Base-by-base conservation (phyloP, 192 early-diverging fungal genomes). In the Hyaloraphidium curvatum region DNA sequence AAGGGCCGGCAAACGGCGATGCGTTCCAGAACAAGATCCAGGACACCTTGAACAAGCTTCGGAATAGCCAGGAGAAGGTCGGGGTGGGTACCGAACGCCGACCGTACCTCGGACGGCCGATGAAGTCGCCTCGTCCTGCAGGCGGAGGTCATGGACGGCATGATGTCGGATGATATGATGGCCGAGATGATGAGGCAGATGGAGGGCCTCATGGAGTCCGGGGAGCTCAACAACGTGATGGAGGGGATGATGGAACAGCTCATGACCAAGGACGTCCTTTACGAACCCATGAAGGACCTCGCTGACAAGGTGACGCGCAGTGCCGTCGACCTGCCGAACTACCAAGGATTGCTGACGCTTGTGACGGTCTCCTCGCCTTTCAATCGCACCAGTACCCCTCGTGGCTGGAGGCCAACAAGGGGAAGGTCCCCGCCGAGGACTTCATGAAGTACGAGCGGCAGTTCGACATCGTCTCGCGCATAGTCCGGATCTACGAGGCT, bases 281-380 rank as follows among this genome's bases (percentile, higher is more conserved):
- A 90, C 67, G 92, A 97, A 64, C 91, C 92, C 7, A 87, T 98
- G 72, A 86, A 83, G 67, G 91, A 98, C 35, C 66, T 98, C 43
- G 74, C 76, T 21, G 62, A 54, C 13, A 84, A 81, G 71, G 84
- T 84, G 72, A 40, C 50, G 52, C 25, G 0, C 54, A 37, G 35
- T n/a, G n/a, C n/a, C n/a, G n/a, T n/a, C n/a, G n/a, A n/a, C n/a
- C n/a, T n/a, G n/a, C n/a, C n/a, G n/a, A n/a, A n/a, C n/a, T n/a
- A n/a, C 9, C 21, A 52, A 29, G 11, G 37, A 52, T 23, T 25
- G 9, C 21, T 1, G 13, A 1, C 26, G 4, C 19, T 52, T 17
- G 33, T 52, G 33, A 52, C 3, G n/a, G n/a, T n/a, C n/a, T n/a
- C n/a, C n/a, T n/a, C n/a, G n/a, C n/a, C n/a, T n/a, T n/a, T n/a